Evolutionary conservation across 768 basidiomycete species (phyloP).

Genomic region (Mycena indigotica): DNA sequence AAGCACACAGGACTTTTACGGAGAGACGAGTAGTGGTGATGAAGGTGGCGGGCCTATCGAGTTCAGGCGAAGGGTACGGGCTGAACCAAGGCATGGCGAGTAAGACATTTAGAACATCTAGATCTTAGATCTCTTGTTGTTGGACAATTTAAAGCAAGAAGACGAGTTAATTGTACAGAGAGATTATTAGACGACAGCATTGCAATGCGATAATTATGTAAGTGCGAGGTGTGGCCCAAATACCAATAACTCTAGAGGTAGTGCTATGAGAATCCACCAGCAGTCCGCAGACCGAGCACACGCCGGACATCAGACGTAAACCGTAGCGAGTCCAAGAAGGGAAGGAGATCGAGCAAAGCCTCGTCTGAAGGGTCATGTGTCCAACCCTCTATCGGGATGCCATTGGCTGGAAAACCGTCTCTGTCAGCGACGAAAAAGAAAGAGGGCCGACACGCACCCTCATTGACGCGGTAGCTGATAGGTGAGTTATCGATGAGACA

Average conservation of each 20-base stretch:
- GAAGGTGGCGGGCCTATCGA: background rate
- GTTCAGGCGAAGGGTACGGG: background rate
- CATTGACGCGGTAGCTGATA: conserved; percentile 86
- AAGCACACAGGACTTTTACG: background rate
- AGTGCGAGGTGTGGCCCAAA: conserved; percentile 28
- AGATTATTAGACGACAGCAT: conserved; percentile 22
- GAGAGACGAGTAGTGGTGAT: background rate
- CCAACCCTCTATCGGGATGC: conserved; percentile 99
- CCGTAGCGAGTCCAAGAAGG: conserved; percentile 91
- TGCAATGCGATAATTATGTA: conserved; percentile 37
- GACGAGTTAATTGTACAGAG: conserved; percentile 27
- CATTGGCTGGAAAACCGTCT: conserved; percentile 68
- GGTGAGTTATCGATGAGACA: conserved; percentile 98
- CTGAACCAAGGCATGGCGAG: background rate
- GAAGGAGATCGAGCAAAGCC: conserved; percentile 91
- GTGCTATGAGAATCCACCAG: conserved; percentile 40
- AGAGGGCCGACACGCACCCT: conserved; percentile 58
- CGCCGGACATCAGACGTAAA: conserved; percentile 95
- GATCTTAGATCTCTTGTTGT: background rate
- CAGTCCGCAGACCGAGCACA: conserved; percentile 72
- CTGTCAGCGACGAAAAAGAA: conserved; percentile 3
- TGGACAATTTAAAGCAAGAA: conserved; percentile 18
- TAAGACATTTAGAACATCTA: background rate
- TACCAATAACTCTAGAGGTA: conserved; percentile 31
- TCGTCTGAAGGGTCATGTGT: conserved; percentile 96